A percentile compares a stretch with the other conserved stretches of the same genome.
phyloP scores from a whole-genome alignment of 2,329 filamentous ascomycete genomes.

The Aspergillus glaucus region DNA sequence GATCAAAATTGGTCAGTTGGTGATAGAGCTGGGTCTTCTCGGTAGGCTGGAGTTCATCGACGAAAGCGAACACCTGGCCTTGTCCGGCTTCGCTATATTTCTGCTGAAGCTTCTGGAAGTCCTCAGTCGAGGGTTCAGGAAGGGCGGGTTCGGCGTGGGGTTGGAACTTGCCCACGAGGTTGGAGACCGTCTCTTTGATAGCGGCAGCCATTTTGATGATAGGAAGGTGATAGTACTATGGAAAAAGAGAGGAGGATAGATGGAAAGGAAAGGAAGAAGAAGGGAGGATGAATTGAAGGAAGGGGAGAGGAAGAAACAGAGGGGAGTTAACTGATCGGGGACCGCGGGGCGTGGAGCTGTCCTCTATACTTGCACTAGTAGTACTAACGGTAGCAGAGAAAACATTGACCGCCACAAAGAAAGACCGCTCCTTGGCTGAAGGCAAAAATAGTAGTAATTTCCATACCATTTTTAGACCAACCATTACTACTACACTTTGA shows the following conservation, averaged over 20 bases:
- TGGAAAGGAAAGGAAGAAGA: background rate
- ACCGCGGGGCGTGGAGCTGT: conserved; percentile 22
- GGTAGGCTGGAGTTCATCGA: conserved; percentile 64
- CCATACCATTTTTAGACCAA: background rate
- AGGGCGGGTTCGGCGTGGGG: conserved; percentile 29
- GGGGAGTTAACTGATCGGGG: conserved; percentile 7
- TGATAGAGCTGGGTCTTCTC: conserved; percentile 75
- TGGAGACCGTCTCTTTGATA: conserved; percentile 43
- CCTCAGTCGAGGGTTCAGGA: conserved; percentile 54
- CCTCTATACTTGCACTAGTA: background rate
- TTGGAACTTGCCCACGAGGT: conserved; percentile 43
- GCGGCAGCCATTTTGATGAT: conserved; percentile 30
- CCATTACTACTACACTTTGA: background rate
- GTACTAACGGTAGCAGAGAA: conserved; percentile 1
- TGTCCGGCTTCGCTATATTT: conserved; percentile 71
- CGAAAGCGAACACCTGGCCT: conserved; percentile 80
- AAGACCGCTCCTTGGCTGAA: background rate
- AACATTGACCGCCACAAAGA: conserved; percentile 8
- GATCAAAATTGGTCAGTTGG: conserved; percentile 77
- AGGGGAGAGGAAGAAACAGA: conserved; percentile 5
- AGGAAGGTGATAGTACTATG: background rate
- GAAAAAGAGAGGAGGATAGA: background rate
- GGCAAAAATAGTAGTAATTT: background rate
- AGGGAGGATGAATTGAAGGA: conserved; percentile 1
- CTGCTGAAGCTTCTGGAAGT: conserved; percentile 61